These are phyloP conservation scores for Thelonectria olida DNA, from an alignment of 2,329 filamentous ascomycete genomes.

Conservation along the genomic window DNA sequence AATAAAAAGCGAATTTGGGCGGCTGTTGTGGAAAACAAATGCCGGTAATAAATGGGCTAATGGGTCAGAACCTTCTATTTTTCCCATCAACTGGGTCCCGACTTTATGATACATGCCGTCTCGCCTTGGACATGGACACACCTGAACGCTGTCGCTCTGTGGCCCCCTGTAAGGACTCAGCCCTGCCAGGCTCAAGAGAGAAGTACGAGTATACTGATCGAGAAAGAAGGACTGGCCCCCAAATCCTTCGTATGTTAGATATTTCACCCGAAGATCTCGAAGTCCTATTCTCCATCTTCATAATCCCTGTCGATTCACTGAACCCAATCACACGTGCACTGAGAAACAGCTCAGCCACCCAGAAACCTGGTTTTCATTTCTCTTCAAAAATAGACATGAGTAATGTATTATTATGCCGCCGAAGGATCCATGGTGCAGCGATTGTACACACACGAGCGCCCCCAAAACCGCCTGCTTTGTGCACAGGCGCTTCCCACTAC, in stretches of 20 bases:
- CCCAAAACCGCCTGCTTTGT: too few relatives aligned
- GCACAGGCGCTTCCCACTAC: not conserved
- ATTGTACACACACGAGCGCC: too few relatives aligned
- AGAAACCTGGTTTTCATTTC: not conserved
- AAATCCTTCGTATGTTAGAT: too few relatives aligned
- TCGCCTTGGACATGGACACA: not conserved
- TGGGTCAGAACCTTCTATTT: not conserved
- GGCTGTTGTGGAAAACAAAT: not conserved
- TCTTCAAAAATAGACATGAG: not conserved
- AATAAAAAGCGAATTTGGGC: not conserved
- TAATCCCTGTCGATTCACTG: not conserved
- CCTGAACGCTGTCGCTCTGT: not conserved
- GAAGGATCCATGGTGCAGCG: too few relatives aligned
- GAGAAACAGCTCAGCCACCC: not conserved
- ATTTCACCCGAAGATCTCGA: too few relatives aligned
- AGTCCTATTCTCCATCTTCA: not conserved
- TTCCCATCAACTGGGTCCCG: not conserved
- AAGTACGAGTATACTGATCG: not conserved
- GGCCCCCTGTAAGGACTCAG: not conserved
- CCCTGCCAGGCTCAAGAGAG: slow-evolving; percentile 1
- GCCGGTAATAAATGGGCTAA: not conserved
- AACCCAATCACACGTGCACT: slow-evolving; percentile 1
- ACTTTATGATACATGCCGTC: too few relatives aligned
- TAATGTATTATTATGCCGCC: not conserved
- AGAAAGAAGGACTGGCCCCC: not conserved